Percentiles rank a stretch among this genome's conserved stretches.
Evolutionary conservation across 208 protist species (phyloP).

Genomic region (Crithidia bombi): DNA sequence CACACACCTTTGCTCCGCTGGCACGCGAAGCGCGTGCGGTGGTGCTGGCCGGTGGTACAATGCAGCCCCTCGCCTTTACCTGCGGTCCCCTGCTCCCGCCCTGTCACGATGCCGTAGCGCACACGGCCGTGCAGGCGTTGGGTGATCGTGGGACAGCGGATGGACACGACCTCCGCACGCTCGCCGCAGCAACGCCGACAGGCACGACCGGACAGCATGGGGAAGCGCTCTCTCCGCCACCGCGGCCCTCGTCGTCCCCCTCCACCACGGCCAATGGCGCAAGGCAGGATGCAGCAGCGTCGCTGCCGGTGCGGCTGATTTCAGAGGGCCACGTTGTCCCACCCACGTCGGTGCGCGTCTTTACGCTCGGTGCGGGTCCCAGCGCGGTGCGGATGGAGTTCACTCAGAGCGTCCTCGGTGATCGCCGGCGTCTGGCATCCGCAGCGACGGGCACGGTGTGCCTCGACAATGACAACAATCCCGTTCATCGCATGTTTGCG

Average conservation of each 20-base stretch:
- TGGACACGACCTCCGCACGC: too few species aligned
- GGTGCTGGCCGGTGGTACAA: conserved; percentile 93
- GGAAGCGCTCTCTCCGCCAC: too few species aligned
- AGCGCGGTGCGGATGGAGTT: conserved; percentile 66
- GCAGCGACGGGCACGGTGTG: not conserved
- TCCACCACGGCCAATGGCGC: not conserved
- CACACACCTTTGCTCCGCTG: conserved; percentile 62
- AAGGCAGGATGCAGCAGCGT: conserved; percentile 30
- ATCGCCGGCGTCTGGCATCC: not conserved
- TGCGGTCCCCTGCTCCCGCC: conserved; percentile 68
- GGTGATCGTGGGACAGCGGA: too few species aligned
- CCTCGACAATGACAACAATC: not conserved
- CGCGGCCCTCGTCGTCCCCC: too few species aligned
- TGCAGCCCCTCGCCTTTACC: conserved; percentile 90
- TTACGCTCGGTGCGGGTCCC: conserved; percentile 59
- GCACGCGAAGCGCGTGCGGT: conserved; percentile 57
- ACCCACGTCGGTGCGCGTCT: conserved; percentile 71
- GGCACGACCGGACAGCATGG: too few species aligned
- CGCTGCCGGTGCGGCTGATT: conserved; percentile 43
- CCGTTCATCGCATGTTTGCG: conserved; percentile 26
- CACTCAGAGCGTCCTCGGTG: conserved; percentile 33
- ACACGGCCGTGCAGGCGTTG: too few species aligned
- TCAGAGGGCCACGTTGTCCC: conserved; percentile 89
- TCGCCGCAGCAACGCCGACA: too few species aligned
- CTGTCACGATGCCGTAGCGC: not conserved